Conservation (phyloP, 129 eudicot genomes). For the Tagetes erecta region DNA sequence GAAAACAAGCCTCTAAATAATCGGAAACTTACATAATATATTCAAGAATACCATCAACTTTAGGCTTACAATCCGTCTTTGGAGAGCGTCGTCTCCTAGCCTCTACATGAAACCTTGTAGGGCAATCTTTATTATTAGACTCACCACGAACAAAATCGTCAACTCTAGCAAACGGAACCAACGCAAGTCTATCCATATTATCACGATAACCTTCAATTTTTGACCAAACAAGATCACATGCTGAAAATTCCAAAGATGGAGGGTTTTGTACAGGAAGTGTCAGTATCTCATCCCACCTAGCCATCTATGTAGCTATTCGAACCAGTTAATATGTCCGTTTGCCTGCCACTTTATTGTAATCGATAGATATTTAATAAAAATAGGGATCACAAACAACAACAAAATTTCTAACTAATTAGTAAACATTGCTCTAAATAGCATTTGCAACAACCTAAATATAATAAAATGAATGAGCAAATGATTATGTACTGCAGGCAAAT, state of each 20-base stretch:
- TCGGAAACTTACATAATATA: slow-evolving; percentile 66
- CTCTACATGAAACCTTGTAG: slow-evolving; percentile 91
- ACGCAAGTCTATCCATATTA: slow-evolving; percentile 75
- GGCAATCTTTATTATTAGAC: slow-evolving; percentile 77
- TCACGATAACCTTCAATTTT: slow-evolving; percentile 89
- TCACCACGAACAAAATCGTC: slow-evolving; percentile 82
- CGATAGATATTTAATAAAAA: no score
- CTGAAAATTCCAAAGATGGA: slow-evolving; percentile 71
- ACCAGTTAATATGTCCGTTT: no score
- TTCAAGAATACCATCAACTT: slow-evolving; percentile 93
- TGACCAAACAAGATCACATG: slow-evolving; percentile 81
- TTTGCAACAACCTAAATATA: no score
- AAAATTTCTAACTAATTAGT: no score
- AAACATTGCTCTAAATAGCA: background rate
- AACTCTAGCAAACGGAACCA: slow-evolving; percentile 80
- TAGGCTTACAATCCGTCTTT: slow-evolving; percentile 60
- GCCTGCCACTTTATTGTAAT: no score
- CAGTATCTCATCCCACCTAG: slow-evolving; percentile 89
- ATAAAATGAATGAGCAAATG: background rate
- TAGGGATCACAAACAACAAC: no score
- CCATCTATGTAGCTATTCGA: slow-evolving; percentile 48
- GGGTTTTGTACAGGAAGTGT: slow-evolving; percentile 96
- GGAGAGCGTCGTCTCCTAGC: slow-evolving; percentile 74
- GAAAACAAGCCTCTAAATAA: background rate
- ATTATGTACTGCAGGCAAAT: background rate